A percentile compares a stretch with the other conserved stretches of the same genome.
Evolutionary conservation across 805 yeast species (phyloP).

Genomic region (Saccharomyces eubayanus): DNA sequence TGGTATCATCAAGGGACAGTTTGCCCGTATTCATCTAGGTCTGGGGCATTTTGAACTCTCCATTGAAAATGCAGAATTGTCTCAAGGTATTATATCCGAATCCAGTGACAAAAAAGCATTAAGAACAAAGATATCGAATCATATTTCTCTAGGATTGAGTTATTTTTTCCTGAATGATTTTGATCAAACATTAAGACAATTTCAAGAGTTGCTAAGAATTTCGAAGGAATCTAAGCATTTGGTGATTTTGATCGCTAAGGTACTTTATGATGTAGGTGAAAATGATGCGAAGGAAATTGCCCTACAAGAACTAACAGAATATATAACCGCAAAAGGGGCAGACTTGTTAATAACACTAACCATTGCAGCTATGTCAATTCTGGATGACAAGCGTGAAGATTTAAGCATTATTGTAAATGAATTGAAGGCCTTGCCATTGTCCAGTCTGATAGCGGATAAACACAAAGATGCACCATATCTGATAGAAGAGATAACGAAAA

Average conservation of each 20-base stretch:
- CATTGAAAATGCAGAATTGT: conserved; percentile 49
- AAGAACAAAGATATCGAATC: conserved; percentile 43
- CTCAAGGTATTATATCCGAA: conserved; percentile 42
- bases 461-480: conserved; percentile 51
- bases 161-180: conserved; percentile 56
- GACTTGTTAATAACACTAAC: conserved; percentile 60
- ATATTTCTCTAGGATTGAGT: conserved; percentile 65
- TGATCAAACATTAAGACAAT: conserved; percentile 57
- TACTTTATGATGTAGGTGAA: conserved; percentile 65
- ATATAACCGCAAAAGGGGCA: conserved; percentile 55
- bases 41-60: conserved; percentile 47
- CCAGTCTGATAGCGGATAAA: conserved; percentile 42
- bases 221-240: conserved; percentile 55
- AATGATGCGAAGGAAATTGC: conserved; percentile 80
- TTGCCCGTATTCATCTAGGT: conserved; percentile 67
- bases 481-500: conserved; percentile 42
- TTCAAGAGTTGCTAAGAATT: conserved; percentile 50
- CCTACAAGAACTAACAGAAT: conserved; percentile 65
- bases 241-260: conserved; percentile 69
- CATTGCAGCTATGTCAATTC: conserved; percentile 70
- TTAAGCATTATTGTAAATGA: conserved; percentile 58
- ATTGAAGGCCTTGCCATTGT: conserved; percentile 42
- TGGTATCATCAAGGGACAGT: conserved; percentile 56
- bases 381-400: conserved; percentile 51
- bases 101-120: conserved; percentile 30